Conservation (phyloP, 2,329 filamentous ascomycete species). For the Camillea tinctor region DNA sequence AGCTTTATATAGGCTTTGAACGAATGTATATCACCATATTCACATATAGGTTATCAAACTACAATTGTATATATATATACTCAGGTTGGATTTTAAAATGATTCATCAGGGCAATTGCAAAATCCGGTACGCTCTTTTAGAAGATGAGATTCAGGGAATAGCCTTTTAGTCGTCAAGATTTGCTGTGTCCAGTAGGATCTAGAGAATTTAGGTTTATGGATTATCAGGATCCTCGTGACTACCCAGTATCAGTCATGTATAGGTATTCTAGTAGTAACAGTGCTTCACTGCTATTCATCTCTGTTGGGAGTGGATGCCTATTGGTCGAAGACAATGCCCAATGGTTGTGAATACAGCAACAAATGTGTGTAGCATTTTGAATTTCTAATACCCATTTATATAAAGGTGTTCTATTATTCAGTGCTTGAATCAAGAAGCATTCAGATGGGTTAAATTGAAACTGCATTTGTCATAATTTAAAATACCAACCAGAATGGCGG, state of each 20-base stretch:
- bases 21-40: too few relatives aligned
- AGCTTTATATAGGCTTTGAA: too few relatives aligned
- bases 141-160: too few relatives aligned
- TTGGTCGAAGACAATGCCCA: background rate
- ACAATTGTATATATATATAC: too few relatives aligned
- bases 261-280: background rate
- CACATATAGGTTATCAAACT: too few relatives aligned
- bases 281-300: background rate
- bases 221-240: background rate
- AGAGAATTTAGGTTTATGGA: background rate
- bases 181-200: background rate
- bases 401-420: background rate
- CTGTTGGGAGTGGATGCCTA: background rate
- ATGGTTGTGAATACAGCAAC: background rate
- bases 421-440: background rate
- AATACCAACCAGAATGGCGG: background rate
- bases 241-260: background rate
- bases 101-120: too few relatives aligned
- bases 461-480: too few relatives aligned
- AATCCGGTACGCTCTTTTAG: too few relatives aligned
- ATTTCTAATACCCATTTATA: background rate
- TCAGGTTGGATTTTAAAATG: too few relatives aligned
- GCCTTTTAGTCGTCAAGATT: too few relatives aligned
- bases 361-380: background rate
- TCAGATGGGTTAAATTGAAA: too few relatives aligned